A percentile compares a stretch with the other conserved stretches of the same genome.
Evolutionary conservation across 371 early-diverging fungal genomes (phyloP).

Genomic region (Mortierella sp.): DNA sequence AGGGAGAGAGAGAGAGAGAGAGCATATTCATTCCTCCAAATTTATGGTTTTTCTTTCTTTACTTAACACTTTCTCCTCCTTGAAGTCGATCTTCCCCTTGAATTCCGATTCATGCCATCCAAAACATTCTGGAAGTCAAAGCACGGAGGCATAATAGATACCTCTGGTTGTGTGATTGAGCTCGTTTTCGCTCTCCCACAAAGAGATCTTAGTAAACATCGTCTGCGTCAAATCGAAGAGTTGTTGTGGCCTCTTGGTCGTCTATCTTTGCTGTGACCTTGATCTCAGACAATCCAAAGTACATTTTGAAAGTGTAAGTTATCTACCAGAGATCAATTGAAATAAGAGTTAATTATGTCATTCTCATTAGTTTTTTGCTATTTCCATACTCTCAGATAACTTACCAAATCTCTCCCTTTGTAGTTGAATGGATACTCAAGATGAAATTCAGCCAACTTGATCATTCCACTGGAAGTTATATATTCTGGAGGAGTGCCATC

Average conservation of each 20-base stretch:
- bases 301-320: conserved; percentile 5
- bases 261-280: conserved; percentile 7
- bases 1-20: no score
- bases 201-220: no score
- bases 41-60: no score
- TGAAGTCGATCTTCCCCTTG: no score
- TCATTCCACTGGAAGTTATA: neutral
- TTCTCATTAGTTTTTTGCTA: neutral
- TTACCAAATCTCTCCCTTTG: neutral
- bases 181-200: no score
- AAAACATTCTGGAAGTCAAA: no score
- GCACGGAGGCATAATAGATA: no score
- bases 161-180: no score
- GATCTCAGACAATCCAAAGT: conserved; percentile 29
- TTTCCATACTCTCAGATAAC: no score
- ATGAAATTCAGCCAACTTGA: conserved; percentile 4
- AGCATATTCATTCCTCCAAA: no score
- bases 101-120: no score
- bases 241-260: conserved; percentile 13
- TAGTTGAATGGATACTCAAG: conserved; percentile 5
- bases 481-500: conserved; percentile 13
- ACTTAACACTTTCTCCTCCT: no score
- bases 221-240: conserved; percentile 13
- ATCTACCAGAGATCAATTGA: conserved; percentile 5
- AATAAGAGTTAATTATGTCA: neutral